Conservation (phyloP, 371 early-diverging fungal genomes). For the Saksenaea vasiformis region DNA sequence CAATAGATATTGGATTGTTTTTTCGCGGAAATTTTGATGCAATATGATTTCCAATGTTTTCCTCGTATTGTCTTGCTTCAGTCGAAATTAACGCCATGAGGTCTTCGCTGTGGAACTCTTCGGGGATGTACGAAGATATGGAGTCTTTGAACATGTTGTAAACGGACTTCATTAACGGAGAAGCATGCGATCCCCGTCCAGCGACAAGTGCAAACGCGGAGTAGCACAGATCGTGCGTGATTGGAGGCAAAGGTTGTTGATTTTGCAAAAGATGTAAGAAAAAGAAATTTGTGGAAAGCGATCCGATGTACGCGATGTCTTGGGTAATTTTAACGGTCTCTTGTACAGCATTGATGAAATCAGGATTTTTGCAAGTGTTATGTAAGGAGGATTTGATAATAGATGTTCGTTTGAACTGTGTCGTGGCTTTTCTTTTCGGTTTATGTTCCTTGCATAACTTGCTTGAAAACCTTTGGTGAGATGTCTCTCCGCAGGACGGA, state of each 20-base stretch:
- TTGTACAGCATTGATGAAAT: too few species aligned
- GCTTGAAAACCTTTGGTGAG: neutral
- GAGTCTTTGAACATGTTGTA: neutral
- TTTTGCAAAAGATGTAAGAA: too few species aligned
- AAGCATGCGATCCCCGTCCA: neutral
- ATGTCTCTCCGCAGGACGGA: too few species aligned
- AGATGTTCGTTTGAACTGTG: neutral
- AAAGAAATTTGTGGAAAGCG: neutral
- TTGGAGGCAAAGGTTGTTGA: too few species aligned
- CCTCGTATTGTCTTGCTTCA: neutral
- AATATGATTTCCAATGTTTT: neutral
- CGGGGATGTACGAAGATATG: neutral
- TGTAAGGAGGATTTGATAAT: neutral
- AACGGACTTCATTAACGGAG: neutral
- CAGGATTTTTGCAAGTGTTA: neutral
- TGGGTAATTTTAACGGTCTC: too few species aligned
- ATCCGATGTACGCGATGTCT: neutral
- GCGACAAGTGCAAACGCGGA: neutral
- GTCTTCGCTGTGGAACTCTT: neutral
- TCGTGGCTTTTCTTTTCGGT: neutral
- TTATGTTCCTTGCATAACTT: neutral
- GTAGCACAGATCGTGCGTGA: neutral
- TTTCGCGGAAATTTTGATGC: neutral
- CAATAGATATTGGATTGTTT: neutral
- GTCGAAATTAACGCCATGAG: neutral